Percentiles rank a stretch among this genome's conserved stretches.
phyloP scores from a whole-genome alignment of 495 filamentous ascomycete species.

The Parachaetomium inaequale region DNA sequence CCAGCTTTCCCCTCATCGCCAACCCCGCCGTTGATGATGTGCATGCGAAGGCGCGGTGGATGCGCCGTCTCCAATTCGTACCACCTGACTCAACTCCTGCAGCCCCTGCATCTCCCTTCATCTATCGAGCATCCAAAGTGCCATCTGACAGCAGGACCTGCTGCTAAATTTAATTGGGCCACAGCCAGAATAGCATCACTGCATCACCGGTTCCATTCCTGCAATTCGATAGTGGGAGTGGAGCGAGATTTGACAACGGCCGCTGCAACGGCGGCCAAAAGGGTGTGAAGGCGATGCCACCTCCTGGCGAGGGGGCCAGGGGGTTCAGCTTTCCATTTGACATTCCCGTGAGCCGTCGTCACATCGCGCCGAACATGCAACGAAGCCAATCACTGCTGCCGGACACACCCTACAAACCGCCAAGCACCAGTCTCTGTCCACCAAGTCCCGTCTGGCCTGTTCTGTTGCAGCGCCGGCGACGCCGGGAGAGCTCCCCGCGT shows the following conservation, averaged over 20 bases:
- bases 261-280: conserved; percentile 8
- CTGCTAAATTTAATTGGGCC: conserved; percentile 15
- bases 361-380: conserved; percentile 24
- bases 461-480: conserved; percentile 9
- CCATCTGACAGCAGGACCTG: not conserved
- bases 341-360: conserved; percentile 28
- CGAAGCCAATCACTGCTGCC: conserved; percentile 26
- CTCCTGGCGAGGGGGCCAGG: conserved; percentile 12
- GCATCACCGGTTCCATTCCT: conserved; percentile 2
- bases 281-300: not conserved
- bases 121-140: not conserved
- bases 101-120: not conserved
- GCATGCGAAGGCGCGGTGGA: too few species aligned
- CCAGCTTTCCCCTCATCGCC: conserved; percentile 21
- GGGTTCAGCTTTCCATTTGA: conserved; percentile 22
- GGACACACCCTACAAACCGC: conserved; percentile 5
- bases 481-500: conserved; percentile 2
- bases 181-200: conserved; percentile 8
- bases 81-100: not conserved
- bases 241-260: conserved; percentile 22
- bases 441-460: conserved; percentile 24
- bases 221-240: conserved; percentile 13
- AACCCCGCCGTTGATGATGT: conserved; percentile 5
- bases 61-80: conserved; percentile 4
- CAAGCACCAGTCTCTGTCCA: conserved; percentile 12